Percentiles rank a stretch among this genome's conserved stretches.
Conservation (phyloP, 2,329 filamentous ascomycete genomes). For the Fusarium sp. region DNA sequence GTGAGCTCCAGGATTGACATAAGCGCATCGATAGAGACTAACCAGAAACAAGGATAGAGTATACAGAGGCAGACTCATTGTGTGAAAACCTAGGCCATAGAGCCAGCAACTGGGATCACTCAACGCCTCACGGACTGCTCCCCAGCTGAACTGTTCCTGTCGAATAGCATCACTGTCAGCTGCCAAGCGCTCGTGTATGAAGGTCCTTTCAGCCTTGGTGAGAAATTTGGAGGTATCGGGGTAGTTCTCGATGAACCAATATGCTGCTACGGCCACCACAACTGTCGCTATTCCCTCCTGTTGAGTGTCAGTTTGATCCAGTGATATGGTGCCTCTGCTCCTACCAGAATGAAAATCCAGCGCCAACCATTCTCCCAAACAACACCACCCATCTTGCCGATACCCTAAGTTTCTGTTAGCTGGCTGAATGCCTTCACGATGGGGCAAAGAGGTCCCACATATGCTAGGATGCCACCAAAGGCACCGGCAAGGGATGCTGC, state of each 20-base stretch:
- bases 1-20: neutral
- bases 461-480: conserved; percentile 68
- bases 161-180: conserved; percentile 77
- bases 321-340: neutral
- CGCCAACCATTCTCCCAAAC: conserved; percentile 66
- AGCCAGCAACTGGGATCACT: conserved; percentile 79
- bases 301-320: neutral
- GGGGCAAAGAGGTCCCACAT: conserved; percentile 49
- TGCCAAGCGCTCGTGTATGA: conserved; percentile 72
- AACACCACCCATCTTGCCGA: conserved; percentile 64
- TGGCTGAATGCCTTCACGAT: rapidly evolving
- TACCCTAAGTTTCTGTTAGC: conserved; percentile 53
- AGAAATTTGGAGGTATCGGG: conserved; percentile 70
- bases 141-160: conserved; percentile 77
- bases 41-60: conserved; percentile 67
- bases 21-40: conserved; percentile 30
- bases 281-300: conserved; percentile 69
- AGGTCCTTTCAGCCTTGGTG: conserved; percentile 63
- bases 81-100: conserved; percentile 79
- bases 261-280: conserved; percentile 60
- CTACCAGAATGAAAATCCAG: conserved; percentile 71
- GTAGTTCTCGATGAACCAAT: conserved; percentile 76
- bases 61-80: conserved; percentile 74
- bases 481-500: conserved; percentile 67
- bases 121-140: conserved; percentile 71